Evolutionary conservation across 1,139 yeast genomes (phyloP), one percentile per base, ranked within the genome.

Genomic region (Spathaspora sp.): DNA sequence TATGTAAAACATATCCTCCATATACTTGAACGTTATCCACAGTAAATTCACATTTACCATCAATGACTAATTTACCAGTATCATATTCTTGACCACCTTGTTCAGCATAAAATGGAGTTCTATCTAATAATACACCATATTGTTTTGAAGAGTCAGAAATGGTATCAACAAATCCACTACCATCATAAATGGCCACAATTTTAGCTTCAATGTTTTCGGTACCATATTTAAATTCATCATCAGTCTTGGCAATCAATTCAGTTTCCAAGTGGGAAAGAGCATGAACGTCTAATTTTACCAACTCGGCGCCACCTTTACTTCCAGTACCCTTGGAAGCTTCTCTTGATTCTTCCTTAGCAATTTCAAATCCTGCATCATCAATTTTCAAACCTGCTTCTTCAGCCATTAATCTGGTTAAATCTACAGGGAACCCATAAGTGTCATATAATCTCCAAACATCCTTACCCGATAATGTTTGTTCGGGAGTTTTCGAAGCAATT

Each of bases 341-440:
- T 66, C 88, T 84, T 11, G 97, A 88, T 56, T 84, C 95, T 56
- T 82, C 79, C 62, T 84, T 87, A 40, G 99, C 98, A 59, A 80
- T 80, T 68, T 91, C 97, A 62, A 93, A 93, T 41, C 89, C 98
- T 45, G 74, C 82, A 63, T 89, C 96, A 65, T 93, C 97, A 56
- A 93, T 91, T 58, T 84, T 85, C 58, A 93, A 79, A n/a, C 95
- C 96, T 47, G 95, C 89, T 72, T 93, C 99, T 70, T 91, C 98
- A 40, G 99, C 99, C 99, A 93, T 95, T 64, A 93, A 80, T 65
- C 96, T 83, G 37, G 99, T 95, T 66, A 93, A 81, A 70, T 93
- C 99, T 46, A 90, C 97, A 38, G 99, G 99, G 87, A 93, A 93
- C 47, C 99, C 99, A 63, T 91, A 93, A n/a, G 99, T 95, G 61